Base-by-base conservation (phyloP, 1,139 yeast genomes). In the Pneumocystis murina region DNA sequence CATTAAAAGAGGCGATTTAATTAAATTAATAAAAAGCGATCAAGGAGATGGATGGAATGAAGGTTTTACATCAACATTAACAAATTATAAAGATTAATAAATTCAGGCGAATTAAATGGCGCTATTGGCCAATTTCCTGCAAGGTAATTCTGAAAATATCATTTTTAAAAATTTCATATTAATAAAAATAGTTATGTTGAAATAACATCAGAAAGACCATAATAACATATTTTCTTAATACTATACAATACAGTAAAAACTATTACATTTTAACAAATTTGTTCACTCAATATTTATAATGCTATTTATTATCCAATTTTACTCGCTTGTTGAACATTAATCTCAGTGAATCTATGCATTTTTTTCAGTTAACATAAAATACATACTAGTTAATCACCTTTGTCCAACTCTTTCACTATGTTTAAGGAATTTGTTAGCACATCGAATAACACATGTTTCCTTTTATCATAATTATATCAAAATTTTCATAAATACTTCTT, bases 341-440 rank as follows among this genome's bases (percentile, higher is more conserved):
- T n/a, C 7, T 48, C 55, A 48, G 55, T 24, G 8, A 48, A 48
- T 48, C 55, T 48, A 48, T 20, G 7, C 48, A 24, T 24, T 24
- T 48, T 41, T 17, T 48, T 48, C 33, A 48, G 3, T 10, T 10
- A 24, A 48, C 3, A 12, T 6, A 24, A 24, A 12, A 10, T 12
- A 24, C 14, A 17, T 20, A 10, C 1, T 3, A 24, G 24, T 8
- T 10, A 48, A 12, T 3, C 7, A 24, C 55, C 98, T 85, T 77
- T 88, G 95, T 62, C 98, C 98, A 65, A 94, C 96, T 76, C 98
- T 86, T 79, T 92, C 98, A 76, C 94, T 85, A 80, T 92, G 97
- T 77, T 92, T 92, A 79, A 94, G 83, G 82, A 94, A 94, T 81
- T 92, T 92, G 77, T 92, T 97, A 59, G 96, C 86, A 76, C 99